phyloP scores from a whole-genome alignment of 2,329 filamentous ascomycete species.

The Talaromyces sp. region DNA sequence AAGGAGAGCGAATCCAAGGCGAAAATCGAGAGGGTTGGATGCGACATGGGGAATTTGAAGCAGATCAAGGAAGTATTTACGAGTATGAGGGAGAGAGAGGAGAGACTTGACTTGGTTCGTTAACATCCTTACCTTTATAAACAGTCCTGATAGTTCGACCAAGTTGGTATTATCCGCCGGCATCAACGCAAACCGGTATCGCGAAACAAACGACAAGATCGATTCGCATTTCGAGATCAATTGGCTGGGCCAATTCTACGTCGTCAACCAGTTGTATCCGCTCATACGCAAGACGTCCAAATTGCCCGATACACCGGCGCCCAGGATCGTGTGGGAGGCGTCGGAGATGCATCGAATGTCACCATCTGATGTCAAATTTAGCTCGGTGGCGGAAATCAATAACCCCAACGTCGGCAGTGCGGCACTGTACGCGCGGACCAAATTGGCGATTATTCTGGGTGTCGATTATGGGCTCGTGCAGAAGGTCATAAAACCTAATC shows the following conservation, averaged over 20 bases:
- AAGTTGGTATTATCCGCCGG: slow-evolving; percentile 41
- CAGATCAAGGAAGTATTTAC: slow-evolving; percentile 38
- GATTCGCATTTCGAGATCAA: slow-evolving; percentile 42
- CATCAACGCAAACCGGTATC: slow-evolving; percentile 41
- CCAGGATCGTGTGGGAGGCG: slow-evolving; percentile 40
- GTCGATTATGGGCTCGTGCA: slow-evolving; percentile 40
- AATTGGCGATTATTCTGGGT: slow-evolving; percentile 42
- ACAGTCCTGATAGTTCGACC: neutral
- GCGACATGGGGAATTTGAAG: slow-evolving; percentile 39
- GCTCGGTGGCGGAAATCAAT: slow-evolving; percentile 42
- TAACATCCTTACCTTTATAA: neutral
- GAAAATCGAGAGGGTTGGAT: slow-evolving; percentile 39
- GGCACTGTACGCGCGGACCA: slow-evolving; percentile 39
- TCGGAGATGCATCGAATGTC: slow-evolving; percentile 41
- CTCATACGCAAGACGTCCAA: slow-evolving; percentile 39
- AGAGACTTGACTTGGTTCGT: slow-evolving; percentile 36
- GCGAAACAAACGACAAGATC: slow-evolving; percentile 34
- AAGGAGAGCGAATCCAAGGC: slow-evolving; percentile 24
- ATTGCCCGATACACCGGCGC: slow-evolving; percentile 29
- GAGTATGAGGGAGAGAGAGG: slow-evolving; percentile 29
- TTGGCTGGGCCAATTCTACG: slow-evolving; percentile 44
- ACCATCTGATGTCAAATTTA: slow-evolving; percentile 36
- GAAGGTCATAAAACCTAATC: slow-evolving; percentile 40
- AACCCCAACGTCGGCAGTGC: slow-evolving; percentile 30
- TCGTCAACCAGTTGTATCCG: slow-evolving; percentile 40